These are phyloP conservation scores for Yarrowia galli DNA, from an alignment of 1,139 yeast species.

Conservation along the genomic window DNA sequence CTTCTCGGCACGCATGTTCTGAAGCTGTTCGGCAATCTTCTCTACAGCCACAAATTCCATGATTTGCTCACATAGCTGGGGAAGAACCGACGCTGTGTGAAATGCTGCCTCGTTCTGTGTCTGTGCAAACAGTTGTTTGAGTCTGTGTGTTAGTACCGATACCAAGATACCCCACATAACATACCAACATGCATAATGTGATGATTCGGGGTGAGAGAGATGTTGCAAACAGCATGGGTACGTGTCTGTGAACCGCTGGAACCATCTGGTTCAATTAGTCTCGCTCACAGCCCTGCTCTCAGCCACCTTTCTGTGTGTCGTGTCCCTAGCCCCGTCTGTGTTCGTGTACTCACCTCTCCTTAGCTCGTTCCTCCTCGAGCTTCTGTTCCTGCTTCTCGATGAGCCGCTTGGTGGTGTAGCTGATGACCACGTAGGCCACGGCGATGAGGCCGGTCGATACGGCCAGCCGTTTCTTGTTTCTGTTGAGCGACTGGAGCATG, in stretches of 20 bases:
- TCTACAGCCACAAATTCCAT: constrained; percentile 74
- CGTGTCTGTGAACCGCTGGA: not conserved
- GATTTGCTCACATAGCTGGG: constrained; percentile 74
- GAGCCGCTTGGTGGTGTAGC: constrained; percentile 33
- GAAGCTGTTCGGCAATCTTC: constrained; percentile 71
- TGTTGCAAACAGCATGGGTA: not conserved
- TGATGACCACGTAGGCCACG: constrained; percentile 34
- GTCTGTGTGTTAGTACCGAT: constrained; percentile 38
- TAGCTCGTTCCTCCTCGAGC: constrained; percentile 30
- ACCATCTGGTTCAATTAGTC: too few species aligned
- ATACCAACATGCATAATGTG: not conserved
- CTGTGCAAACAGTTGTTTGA: constrained; percentile 73
- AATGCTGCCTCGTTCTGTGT: constrained; percentile 90
- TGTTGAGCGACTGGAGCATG: constrained; percentile 36
- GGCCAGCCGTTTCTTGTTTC: constrained; percentile 37
- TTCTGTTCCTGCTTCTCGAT: constrained; percentile 37
- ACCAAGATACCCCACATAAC: constrained; percentile 16
- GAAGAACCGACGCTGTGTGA: constrained; percentile 82
- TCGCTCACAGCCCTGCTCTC: too few species aligned
- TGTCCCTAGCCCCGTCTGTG: not conserved
- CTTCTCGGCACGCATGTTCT: constrained; percentile 60
- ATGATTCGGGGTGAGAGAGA: not conserved
- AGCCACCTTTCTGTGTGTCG: not conserved
- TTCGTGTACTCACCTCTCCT: constrained; percentile 31
- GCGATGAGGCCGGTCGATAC: constrained; percentile 37